Evolutionary conservation across 2,329 filamentous ascomycete genomes (phyloP).

Genomic region (Ceratocystis cacaofunesta): DNA sequence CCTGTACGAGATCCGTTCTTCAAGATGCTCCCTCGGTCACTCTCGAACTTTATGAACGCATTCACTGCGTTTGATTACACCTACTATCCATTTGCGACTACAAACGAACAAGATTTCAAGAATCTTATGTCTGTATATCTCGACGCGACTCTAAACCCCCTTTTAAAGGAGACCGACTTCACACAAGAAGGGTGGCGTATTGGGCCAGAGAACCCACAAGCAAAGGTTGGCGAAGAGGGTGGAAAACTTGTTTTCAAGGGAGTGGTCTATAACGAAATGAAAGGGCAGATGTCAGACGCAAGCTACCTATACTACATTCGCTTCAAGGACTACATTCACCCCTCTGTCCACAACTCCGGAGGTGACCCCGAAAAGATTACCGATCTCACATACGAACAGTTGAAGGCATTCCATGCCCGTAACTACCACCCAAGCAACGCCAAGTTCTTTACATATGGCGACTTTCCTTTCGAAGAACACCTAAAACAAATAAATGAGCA

Average conservation of each 20-base stretch:
- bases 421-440: constrained; percentile 98
- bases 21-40: constrained; percentile 94
- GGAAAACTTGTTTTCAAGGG: constrained; percentile 83
- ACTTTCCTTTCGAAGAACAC: constrained; percentile 75
- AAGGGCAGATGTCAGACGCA: constrained; percentile 95
- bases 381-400: constrained; percentile 78
- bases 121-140: constrained; percentile 95
- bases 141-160: constrained; percentile 78
- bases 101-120: constrained; percentile 85
- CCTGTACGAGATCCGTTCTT: constrained; percentile 99
- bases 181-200: constrained; percentile 94
- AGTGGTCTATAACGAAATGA: constrained; percentile 99
- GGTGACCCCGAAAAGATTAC: constrained; percentile 95
- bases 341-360: constrained; percentile 88
- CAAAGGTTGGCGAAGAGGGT: constrained; percentile 38
- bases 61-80: constrained; percentile 95
- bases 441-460: constrained; percentile 88
- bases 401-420: constrained; percentile 74
- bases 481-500: constrained; percentile 63
- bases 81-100: constrained; percentile 94
- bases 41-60: constrained; percentile 99
- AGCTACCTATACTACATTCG: constrained; percentile 91
- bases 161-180: constrained; percentile 84
- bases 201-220: constrained; percentile 72
- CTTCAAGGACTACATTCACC: constrained; percentile 89